Base-by-base conservation (phyloP, 768 basidiomycete species). In the Psilocybe subaeruginosa region DNA sequence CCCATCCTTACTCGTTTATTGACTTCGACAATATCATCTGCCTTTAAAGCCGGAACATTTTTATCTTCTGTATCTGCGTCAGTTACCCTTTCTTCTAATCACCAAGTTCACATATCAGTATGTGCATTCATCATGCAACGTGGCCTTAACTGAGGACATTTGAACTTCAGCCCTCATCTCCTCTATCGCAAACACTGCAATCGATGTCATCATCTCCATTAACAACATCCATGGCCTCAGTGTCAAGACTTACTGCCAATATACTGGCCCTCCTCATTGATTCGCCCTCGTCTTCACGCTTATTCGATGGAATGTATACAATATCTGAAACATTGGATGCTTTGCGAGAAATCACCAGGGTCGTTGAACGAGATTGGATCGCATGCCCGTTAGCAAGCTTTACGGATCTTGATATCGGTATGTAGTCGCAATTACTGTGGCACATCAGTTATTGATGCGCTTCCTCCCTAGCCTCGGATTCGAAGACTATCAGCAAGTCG, bases 41-140 rank as follows among this genome's bases (percentile, higher is more conserved):
- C 87, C 0, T 90, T 90, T 68, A 76, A 76, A 8, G 75, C 78
- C 11, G 89, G 90, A 17, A 71, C 74, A 3, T 90, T 89, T 67
- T 70, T 90, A 23, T 75, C 79, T 0, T 68, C 75, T 4, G 73
- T 81, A 23, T 66, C 72, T 0, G 64, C 75, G n/a, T 79, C 67
- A 60, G 64, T 73, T n/a, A 63, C 69, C 0, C 64, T 71, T 16
- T 69, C 69, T 23, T 56, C 66, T 5, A 54, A 67, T n/a, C 64
- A 74, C 35, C 64, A 65, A 19, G 69, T 78, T 59, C 70, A 67
- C 49, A 70, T 80, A 39, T 68, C 74, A 33, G 73, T 75, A 56
- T 45, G 75, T 70, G 9, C 8, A 30, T 29, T 30, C 5, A 43
- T 39, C 7, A 8, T 31, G 23, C 16, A 11, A 11, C 27, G 3